A percentile compares a stretch with the other conserved stretches of the same genome.
These are phyloP conservation scores for Aechmea fasciata DNA, from an alignment of 176 grass and related monocot genomes.

Conservation along the genomic window DNA sequence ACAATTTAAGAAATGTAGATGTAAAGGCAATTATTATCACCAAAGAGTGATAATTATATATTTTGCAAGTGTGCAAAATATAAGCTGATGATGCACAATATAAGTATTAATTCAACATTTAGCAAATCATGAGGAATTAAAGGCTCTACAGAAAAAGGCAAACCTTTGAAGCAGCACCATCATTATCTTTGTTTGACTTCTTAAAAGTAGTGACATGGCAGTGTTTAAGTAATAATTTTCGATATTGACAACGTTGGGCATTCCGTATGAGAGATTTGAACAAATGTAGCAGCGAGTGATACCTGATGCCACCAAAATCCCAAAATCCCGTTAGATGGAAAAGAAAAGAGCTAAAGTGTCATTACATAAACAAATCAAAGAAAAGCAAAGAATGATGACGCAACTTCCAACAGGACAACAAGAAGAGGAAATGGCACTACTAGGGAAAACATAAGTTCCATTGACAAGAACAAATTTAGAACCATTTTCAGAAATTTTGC, in stretches of 20 bases:
- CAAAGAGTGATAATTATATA: too few relatives aligned
- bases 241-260: slow-evolving; percentile 50
- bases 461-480: too few relatives aligned
- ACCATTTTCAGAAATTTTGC: too few relatives aligned
- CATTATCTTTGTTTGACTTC: slow-evolving; percentile 3
- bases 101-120: slow-evolving; percentile 3
- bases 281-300: slow-evolving; percentile 19
- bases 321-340: slow-evolving; percentile 6
- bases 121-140: background rate
- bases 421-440: background rate
- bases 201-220: slow-evolving; percentile 28
- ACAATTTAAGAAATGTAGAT: too few relatives aligned
- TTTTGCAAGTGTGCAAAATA: background rate
- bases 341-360: background rate
- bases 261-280: slow-evolving; percentile 48
- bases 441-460: too few relatives aligned
- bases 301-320: slow-evolving; percentile 24
- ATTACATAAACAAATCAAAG: background rate
- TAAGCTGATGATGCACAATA: background rate
- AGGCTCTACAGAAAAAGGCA: background rate
- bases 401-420: background rate
- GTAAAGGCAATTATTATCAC: too few relatives aligned
- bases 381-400: background rate
- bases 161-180: background rate
- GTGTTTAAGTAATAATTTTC: slow-evolving; percentile 47